Evolutionary conservation across 805 yeast species (phyloP), one percentile per base, ranked within the genome.

Genomic region (Metschnikowia borealis): DNA sequence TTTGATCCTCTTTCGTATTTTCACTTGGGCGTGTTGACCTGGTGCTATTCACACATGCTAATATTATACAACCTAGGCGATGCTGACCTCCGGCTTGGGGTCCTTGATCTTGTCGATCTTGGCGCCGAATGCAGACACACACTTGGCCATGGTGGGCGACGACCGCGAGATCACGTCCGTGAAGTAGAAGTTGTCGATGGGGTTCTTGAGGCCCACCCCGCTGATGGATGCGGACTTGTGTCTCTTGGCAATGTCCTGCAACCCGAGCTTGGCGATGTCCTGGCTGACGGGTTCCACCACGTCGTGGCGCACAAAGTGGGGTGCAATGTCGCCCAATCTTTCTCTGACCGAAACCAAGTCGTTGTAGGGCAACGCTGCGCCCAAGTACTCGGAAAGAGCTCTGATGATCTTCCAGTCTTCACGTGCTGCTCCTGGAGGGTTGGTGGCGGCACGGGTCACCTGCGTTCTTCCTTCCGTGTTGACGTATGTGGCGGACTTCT

Each of bases 391-490:
- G 49, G 88, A 81, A 52, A 87, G 77, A 2, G 96, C 96, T 70
- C 91, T 82, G 59, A 89, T 67, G 55, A 88, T 85, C 73, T 84
- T 84, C 96, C 96, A 88, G 71, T 89, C 96, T 69, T 88, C 96
- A 67, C 96, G 84, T 41, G 96, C 94, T 44, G 80, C 86, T 29
- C 94, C 96, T 43, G 96, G 96, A 6, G 94, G 85, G 54, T 84
- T 87, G 29, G 88, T 83, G 38, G 96, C 94, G 40, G 96, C 96
- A 56, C 92, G 80, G 2, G 96, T 85, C 51, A 77, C 69, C 74
- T 88, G 96, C 11, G 89, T 83, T 67, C 96, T 83, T 60, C 96
- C 96, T 73, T 89, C 96, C 36, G 96, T 89, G 73, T 88, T 88
- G 56, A 88, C 91, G 68, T 81, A 88, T 4, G 94, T 89, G 50